phyloP scores from a whole-genome alignment of 371 early-diverging fungal genomes.

The Mortierella sp. region DNA sequence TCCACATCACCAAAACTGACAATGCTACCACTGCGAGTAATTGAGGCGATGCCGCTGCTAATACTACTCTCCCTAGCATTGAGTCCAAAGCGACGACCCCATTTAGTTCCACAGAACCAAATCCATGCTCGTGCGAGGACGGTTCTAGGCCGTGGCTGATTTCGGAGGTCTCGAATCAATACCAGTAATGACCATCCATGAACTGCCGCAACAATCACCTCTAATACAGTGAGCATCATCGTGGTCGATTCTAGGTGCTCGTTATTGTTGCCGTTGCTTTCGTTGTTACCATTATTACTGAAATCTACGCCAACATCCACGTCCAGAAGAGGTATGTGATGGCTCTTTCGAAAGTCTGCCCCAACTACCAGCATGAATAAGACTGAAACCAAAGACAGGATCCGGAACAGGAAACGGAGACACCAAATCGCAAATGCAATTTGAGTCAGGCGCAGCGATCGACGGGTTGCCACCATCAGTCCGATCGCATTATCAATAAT shows the following conservation, averaged over 20 bases:
- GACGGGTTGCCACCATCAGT: conserved; percentile 42
- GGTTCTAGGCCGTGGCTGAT: conserved; percentile 37
- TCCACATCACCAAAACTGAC: background rate
- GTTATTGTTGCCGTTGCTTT: background rate
- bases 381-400: conserved; percentile 29
- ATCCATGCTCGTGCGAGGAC: conserved; percentile 21
- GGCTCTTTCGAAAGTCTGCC: background rate
- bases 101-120: conserved; percentile 35
- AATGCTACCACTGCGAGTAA: background rate
- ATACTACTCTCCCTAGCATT: background rate
- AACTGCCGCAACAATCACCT: conserved; percentile 30
- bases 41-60: background rate
- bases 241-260: background rate
- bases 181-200: conserved; percentile 51
- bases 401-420: conserved; percentile 43
- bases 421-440: conserved; percentile 51
- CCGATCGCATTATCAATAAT: conserved; percentile 47
- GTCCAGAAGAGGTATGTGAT: background rate
- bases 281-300: background rate
- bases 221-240: conserved; percentile 27
- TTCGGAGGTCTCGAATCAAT: conserved; percentile 40
- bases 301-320: background rate
- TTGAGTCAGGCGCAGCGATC: conserved; percentile 36
- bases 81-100: conserved; percentile 16
- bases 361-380: conserved; percentile 33